Conservation (phyloP, 805 yeast species). For the Yamadazyma endophytica region DNA sequence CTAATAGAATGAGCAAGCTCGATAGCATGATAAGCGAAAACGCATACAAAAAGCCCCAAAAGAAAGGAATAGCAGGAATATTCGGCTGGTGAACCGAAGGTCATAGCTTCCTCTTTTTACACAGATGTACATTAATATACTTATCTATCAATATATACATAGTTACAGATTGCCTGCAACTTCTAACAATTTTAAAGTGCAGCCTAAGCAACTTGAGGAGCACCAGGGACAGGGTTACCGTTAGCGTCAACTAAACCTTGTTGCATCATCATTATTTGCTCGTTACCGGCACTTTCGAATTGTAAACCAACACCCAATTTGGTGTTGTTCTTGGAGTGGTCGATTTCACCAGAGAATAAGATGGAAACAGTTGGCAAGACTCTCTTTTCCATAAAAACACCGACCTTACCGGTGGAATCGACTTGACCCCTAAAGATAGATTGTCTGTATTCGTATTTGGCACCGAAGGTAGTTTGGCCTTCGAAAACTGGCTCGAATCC, state of each 20-base stretch:
- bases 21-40: no score
- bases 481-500: constrained; percentile 83
- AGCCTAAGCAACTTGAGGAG: constrained; percentile 49
- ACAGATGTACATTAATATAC: no score
- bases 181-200: no score
- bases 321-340: constrained; percentile 67
- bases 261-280: constrained; percentile 88
- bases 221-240: constrained; percentile 83
- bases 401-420: constrained; percentile 86
- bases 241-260: constrained; percentile 79
- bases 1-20: no score
- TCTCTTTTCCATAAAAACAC: constrained; percentile 88
- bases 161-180: no score
- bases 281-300: constrained; percentile 92
- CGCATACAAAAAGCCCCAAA: no score
- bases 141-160: no score
- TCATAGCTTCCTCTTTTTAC: no score
- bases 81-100: constrained; percentile 49
- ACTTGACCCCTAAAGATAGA: constrained; percentile 93
- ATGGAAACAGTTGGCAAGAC: constrained; percentile 87
- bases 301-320: constrained; percentile 92
- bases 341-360: constrained; percentile 87
- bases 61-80: constrained; percentile 17
- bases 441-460: constrained; percentile 96
- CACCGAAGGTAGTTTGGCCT: constrained; percentile 91